Percentiles rank a stretch among this genome's conserved stretches.
These are phyloP conservation scores for Capronia americana DNA, from an alignment of 2,329 filamentous ascomycete species.

Conservation along the genomic window DNA sequence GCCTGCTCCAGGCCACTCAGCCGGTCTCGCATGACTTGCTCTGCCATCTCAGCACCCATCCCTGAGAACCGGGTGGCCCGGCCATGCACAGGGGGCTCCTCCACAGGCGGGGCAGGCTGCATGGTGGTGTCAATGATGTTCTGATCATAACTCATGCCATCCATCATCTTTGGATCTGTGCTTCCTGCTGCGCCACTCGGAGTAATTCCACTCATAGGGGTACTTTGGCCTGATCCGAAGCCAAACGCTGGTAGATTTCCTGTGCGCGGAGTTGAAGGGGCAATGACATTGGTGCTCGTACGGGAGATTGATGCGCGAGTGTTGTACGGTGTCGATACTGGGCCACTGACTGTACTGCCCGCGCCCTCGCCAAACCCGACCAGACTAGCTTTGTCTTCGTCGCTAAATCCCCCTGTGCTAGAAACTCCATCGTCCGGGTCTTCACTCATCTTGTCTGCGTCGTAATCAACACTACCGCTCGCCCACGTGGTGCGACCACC, in stretches of 20 bases:
- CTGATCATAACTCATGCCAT: conserved; percentile 68
- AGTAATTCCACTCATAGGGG: conserved; percentile 54
- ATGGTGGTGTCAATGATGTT: conserved; percentile 71
- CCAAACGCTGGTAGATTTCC: conserved; percentile 28
- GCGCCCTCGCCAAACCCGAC: conserved; percentile 94
- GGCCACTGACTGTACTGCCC: conserved; percentile 80
- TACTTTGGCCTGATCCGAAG: conserved; percentile 42
- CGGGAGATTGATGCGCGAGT: conserved; percentile 48
- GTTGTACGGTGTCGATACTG: conserved; percentile 66
- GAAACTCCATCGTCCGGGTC: conserved; percentile 68
- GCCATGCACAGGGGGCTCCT: conserved; percentile 39
- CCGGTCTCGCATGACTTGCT: conserved; percentile 68
- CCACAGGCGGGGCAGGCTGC: conserved; percentile 61
- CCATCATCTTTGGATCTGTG: conserved; percentile 68
- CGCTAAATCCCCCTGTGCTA: conserved; percentile 79
- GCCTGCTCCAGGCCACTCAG: conserved; percentile 59
- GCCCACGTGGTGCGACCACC: conserved; percentile 72
- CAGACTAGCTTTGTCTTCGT: conserved; percentile 80
- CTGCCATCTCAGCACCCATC: conserved; percentile 62
- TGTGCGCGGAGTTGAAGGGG: conserved; percentile 42
- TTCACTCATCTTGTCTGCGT: conserved; percentile 63
- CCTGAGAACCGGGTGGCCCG: conserved; percentile 36
- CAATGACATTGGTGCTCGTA: conserved; percentile 47
- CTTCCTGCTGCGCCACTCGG: conserved; percentile 52
- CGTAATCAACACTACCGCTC: conserved; percentile 66